Evolutionary conservation across 305 asterid genomes (phyloP).

Genomic region (Striga hermonthica): DNA sequence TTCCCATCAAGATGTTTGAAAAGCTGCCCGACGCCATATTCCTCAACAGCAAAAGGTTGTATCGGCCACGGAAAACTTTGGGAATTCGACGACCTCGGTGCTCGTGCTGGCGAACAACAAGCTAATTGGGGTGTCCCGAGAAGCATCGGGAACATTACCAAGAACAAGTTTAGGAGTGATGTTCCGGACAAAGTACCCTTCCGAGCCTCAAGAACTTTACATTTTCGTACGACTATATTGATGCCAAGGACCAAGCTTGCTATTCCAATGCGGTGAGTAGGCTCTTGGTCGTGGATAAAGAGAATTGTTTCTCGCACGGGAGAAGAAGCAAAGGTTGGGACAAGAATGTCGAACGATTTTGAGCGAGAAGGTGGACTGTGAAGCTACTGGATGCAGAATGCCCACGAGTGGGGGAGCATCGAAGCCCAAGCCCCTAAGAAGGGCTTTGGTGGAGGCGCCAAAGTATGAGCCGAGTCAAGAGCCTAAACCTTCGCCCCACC

Average conservation of each 20-base stretch:
- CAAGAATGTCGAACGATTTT: slow-evolving; percentile 37
- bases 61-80: slow-evolving; percentile 50
- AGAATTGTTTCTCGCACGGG: slow-evolving; percentile 49
- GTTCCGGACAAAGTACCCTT: slow-evolving; percentile 48
- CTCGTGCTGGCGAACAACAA: slow-evolving; percentile 43
- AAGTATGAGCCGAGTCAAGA: slow-evolving; percentile 2
- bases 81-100: slow-evolving; percentile 60
- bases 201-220: slow-evolving; percentile 52
- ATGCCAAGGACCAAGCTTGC: slow-evolving; percentile 45
- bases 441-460: slow-evolving; percentile 4
- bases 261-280: slow-evolving; percentile 25
- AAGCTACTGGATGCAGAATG: slow-evolving; percentile 35
- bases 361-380: slow-evolving; percentile 53
- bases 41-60: slow-evolving; percentile 55
- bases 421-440: neutral
- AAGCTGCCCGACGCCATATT: slow-evolving; percentile 56
- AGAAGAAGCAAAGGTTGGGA: slow-evolving; percentile 38
- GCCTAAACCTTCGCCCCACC: neutral
- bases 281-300: slow-evolving; percentile 36
- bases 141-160: slow-evolving; percentile 36
- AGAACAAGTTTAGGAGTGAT: slow-evolving; percentile 45
- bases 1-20: slow-evolving; percentile 50
- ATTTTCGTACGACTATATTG: slow-evolving; percentile 46
- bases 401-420: slow-evolving; percentile 30
- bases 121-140: slow-evolving; percentile 63